Conservation (phyloP, 345 rosid genomes). For the Linum trigynum region DNA sequence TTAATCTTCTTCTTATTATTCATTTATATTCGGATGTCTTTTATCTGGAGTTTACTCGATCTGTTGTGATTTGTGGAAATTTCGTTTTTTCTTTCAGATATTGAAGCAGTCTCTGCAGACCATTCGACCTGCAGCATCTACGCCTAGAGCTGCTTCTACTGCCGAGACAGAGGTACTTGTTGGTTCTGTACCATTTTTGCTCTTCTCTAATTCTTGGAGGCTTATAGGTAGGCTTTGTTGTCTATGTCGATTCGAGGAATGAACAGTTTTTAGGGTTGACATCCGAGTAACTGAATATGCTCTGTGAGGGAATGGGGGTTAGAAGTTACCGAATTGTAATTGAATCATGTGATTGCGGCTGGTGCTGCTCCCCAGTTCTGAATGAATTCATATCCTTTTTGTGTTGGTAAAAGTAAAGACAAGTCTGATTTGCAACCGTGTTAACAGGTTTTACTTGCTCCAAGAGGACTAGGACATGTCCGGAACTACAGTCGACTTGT, state of each 20-base stretch:
- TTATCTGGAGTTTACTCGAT: not conserved
- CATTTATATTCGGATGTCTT: not conserved
- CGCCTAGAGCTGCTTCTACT: slow-evolving; percentile 31
- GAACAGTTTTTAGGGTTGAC: not conserved
- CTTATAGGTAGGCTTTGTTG: not conserved
- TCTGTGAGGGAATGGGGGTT: not conserved
- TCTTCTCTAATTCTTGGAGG: not conserved
- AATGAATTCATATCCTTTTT: too few species aligned
- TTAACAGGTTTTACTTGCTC: slow-evolving; percentile 35
- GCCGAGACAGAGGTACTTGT: slow-evolving; percentile 35
- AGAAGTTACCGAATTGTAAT: not conserved
- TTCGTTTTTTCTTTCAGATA: slow-evolving; percentile 22
- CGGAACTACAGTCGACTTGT: slow-evolving; percentile 37
- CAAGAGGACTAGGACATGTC: slow-evolving; percentile 29
- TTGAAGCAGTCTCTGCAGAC: slow-evolving; percentile 32
- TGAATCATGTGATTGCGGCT: not conserved
- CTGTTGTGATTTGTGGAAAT: not conserved
- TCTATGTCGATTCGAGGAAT: not conserved
- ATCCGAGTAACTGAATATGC: not conserved
- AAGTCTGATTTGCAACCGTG: slow-evolving; percentile 4
- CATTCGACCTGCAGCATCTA: slow-evolving; percentile 29
- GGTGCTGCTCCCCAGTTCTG: not conserved
- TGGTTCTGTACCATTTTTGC: not conserved
- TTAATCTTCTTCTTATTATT: not conserved
- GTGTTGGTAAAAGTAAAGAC: too few species aligned